Conservation (phyloP, 495 filamentous ascomycete genomes). For the Hypoxylon cercidicola region DNA sequence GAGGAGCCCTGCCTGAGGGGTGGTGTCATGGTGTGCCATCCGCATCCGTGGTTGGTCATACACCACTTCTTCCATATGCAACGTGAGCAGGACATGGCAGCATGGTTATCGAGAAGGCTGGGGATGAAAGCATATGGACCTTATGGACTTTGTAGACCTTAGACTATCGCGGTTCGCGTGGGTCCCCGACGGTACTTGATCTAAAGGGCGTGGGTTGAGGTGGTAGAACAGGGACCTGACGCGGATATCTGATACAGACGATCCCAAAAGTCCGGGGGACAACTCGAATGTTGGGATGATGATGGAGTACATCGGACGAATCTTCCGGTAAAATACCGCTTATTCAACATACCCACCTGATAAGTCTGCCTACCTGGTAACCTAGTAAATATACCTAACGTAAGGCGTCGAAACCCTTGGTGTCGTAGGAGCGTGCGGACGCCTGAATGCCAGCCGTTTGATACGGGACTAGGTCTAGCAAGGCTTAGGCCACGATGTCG, state of each 20-base stretch:
- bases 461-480: conserved; percentile 26
- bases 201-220: conserved; percentile 26
- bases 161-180: conserved; percentile 34
- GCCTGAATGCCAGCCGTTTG: conserved; percentile 10
- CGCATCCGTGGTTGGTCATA: conserved; percentile 21
- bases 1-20: conserved; percentile 19
- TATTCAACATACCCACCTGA: not conserved
- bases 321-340: conserved; percentile 7
- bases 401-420: conserved; percentile 4
- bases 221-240: conserved; percentile 18
- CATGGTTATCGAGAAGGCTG: not conserved
- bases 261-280: conserved; percentile 39
- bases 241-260: conserved; percentile 42
- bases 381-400: not conserved
- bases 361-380: too few relatives aligned
- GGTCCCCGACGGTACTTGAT: conserved; percentile 28
- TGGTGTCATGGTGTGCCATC: conserved; percentile 38
- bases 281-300: conserved; percentile 29
- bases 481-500: conserved; percentile 10
- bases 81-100: not conserved
- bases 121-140: conserved; percentile 5
- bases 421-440: conserved; percentile 4
- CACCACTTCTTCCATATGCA: conserved; percentile 5
- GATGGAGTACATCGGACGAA: conserved; percentile 26
- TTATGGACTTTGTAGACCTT: not conserved